Base-by-base conservation (phyloP, 352 stramenopile species). In the Pythium inflatum region DNA sequence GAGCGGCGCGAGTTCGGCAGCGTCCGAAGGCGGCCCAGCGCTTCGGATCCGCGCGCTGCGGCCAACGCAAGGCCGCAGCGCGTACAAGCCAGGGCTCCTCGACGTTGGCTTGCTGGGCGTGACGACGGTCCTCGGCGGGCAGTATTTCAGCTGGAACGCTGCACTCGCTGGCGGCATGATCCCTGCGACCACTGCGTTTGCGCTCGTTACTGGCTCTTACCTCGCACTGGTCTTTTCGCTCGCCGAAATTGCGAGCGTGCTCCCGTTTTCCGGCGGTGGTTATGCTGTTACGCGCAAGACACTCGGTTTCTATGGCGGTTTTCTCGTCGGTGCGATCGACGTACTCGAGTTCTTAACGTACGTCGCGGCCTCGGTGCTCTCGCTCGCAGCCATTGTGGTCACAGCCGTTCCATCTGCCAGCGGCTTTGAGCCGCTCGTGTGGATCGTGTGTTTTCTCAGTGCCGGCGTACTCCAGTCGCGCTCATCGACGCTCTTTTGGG, bases 61-160 rank as follows among this genome's bases (percentile, higher is more conserved):
- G 2, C 48, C 48, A 20, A n/a, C 60, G 18, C 49, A 12, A 13
- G 3, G 6, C 9, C n/a, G 30, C 9, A 14, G 25, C 31, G 13
- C 31, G 3, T 45, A 56, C 57, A 62, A 65, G 33, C 62, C 48
- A 1, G 30, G 38, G 2, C 3, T n/a, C 0, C 31, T 73, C 28
- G 75, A 81, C 41, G 41, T 81, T 28, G 67, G 27, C 51, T 20
- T 71, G n/a, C 69, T 81, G 14, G 75, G 67, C 0, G 54, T 79
- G 34, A 78, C 75, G 6, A 72, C 70, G 22, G 68, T 77, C 1
- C 36, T 81, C 27, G 67, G 75, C 13, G 75, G 71, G 6, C 67
- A 81, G 43, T 77, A 70, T 38, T 71, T 79, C 40, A 66, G n/a
- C 27, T 81, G 75, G 75, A 81, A 81, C 60, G 46, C 54, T 1